Base-by-base conservation (phyloP, 2,329 filamentous ascomycete genomes). In the Trichoderma koningiopsis region DNA sequence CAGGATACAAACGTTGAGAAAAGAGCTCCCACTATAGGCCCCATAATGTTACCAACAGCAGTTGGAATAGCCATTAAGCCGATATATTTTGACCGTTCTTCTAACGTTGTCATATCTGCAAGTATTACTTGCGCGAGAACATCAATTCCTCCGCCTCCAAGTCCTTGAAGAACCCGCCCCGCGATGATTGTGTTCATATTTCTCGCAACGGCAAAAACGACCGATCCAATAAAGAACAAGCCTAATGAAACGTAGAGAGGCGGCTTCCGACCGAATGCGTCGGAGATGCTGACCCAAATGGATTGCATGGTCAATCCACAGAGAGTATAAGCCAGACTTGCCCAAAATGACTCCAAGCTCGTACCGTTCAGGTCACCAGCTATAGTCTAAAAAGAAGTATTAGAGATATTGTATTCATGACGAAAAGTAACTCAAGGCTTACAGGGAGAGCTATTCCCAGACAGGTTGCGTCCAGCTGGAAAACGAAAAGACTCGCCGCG, bases 251-350 rank as follows among this genome's bases (percentile, higher is more conserved):
- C 66, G 66, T 77, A 77, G 59, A 80, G 62, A 5, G 49, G 43
- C 22, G 43, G 37, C 68, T 78, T 79, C 11, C 78, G 72, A 2
- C 78, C 78, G 61, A 79, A 75, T 13, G 76, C 75, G 60, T 73
- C 74, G 55, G 76, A 79, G 24, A 79, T 70, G 0, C 73, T 74
- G 14, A 78, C 76, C 16, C 81, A 70, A 4, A 76, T 76, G 7
- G 86, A 87, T 73, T 88, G 85, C 64, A 87, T 83, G 27, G 88
- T 84, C 2, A 89, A 88, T 65, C 86, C 87, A 6, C 88, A 87
- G 8, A 92, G 83, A 3, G 92, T 81, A 72, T 90, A 92, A 14
- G 88, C 88, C 4, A 89, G 91, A 2, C 89, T 90, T 5, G 88
- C 85, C 90, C 89, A 92, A 74, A 92, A 92, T 0, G 88, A 87